phyloP scores from a whole-genome alignment of 2,329 filamentous ascomycete species.

The Fusarium lateritium region DNA sequence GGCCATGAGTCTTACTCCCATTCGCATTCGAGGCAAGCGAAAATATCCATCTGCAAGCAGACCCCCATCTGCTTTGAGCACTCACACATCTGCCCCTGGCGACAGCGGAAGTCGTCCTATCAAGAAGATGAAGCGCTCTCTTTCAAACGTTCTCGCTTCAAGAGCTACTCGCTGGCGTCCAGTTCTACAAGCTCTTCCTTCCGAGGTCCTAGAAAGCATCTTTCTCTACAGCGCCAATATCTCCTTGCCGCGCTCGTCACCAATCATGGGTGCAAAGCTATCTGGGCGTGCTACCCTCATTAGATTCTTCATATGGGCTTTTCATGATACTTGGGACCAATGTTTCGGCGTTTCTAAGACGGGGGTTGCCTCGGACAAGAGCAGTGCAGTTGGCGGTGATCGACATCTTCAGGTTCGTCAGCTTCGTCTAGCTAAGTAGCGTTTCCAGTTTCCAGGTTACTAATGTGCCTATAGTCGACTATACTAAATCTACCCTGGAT shows the following conservation, averaged over 20 bases:
- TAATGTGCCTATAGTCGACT: slow-evolving; percentile 54
- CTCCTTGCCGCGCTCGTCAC: slow-evolving; percentile 62
- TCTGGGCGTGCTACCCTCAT: slow-evolving; percentile 58
- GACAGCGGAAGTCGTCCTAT: slow-evolving; percentile 10
- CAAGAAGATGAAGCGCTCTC: slow-evolving; percentile 50
- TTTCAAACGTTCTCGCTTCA: slow-evolving; percentile 51
- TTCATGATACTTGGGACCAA: slow-evolving; percentile 57
- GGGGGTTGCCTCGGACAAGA: slow-evolving; percentile 6
- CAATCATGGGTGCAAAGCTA: slow-evolving; percentile 62
- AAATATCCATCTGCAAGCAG: slow-evolving; percentile 54
- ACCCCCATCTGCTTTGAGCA: slow-evolving; percentile 19
- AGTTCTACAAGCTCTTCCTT: slow-evolving; percentile 59
- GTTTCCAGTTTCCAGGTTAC: neutral
- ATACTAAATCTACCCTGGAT: slow-evolving; percentile 63
- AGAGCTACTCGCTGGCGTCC: slow-evolving; percentile 47
- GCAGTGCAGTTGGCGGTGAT: slow-evolving; percentile 53
- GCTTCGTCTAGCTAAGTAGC: neutral
- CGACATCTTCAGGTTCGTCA: slow-evolving; percentile 61
- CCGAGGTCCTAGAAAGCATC: slow-evolving; percentile 68
- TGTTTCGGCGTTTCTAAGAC: slow-evolving; percentile 52
- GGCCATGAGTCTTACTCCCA: slow-evolving; percentile 64
- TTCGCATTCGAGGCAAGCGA: slow-evolving; percentile 65
- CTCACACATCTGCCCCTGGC: neutral
- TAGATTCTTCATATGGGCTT: slow-evolving; percentile 56
- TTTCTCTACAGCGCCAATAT: slow-evolving; percentile 66